Evolutionary conservation across 2,329 filamentous ascomycete species (phyloP), one percentile per base, ranked within the genome.

Genomic region (Trichoderma sp.): DNA sequence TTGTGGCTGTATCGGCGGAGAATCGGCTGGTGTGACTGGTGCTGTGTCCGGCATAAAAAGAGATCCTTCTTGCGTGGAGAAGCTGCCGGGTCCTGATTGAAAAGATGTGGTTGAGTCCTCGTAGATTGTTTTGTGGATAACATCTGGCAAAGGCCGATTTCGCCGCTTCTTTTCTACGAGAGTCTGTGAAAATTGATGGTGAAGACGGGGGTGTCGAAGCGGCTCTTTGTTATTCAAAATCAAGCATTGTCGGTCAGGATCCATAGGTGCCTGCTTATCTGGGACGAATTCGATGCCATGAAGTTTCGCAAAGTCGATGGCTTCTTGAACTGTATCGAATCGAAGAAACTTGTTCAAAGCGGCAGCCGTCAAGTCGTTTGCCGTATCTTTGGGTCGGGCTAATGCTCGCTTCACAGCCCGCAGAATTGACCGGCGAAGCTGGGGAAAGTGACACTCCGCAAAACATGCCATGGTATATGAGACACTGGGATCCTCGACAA

Each of bases 401-500:
- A 91, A 90, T 1, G 89, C 86, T 73, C 84, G 86, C 68, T 89
- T 87, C 27, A 93, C 83, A 18, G 88, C 87, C 72, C 87, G 87
- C 21, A 93, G 81, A 18, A 92, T 88, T 14, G 88, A 86, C 72
- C 90, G 89, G 56, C 91, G 90, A 38, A 93, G 84, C 45, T 87
- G 85, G 56, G 89, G 89, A 75, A 93, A 92, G 79, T 92, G 90
- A n/a, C 91, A 89, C 79, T 93, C 91, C 7, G 91, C 91, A 76
- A 93, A 89, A 78, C 91, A 93, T 16, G 91, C 91, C 90, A 93
- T 92, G 1, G 90, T 92, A 80, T 93, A 93, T 0, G 91, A 93
- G 3, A 92, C 88, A 18, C 85, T 83, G 0, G 85, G 84, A 56
- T 88, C 86, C 77, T 89, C 86, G 33, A 93, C 84, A 65, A 93